phyloP scores from a whole-genome alignment of 805 yeast genomes.

The Lipomyces kockii region DNA sequence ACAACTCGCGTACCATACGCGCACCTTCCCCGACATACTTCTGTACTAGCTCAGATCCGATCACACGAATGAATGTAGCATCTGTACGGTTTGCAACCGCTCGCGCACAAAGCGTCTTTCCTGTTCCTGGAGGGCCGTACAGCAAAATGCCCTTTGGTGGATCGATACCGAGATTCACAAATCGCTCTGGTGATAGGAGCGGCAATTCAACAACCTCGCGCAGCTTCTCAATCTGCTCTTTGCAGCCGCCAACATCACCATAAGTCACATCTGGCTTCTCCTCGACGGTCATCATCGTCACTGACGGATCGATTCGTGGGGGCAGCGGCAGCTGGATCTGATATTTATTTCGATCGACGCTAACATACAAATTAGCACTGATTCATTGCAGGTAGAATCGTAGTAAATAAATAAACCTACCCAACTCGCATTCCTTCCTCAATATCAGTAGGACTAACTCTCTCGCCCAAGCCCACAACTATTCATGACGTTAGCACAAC shows the following conservation, averaged over 20 bases:
- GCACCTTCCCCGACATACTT: conserved; percentile 99
- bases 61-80: conserved; percentile 97
- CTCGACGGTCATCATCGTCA: conserved; percentile 99
- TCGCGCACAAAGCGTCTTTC: conserved; percentile 96
- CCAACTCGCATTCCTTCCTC: conserved; percentile 99
- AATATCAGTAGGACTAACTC: conserved; percentile 97
- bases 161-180: conserved; percentile 94
- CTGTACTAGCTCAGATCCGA: conserved; percentile 97
- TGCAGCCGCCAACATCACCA: conserved; percentile 98
- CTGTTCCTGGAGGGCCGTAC: conserved; percentile 99
- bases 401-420: conserved; percentile 9
- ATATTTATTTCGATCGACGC: conserved; percentile 96
- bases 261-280: conserved; percentile 99
- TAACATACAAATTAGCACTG: neutral
- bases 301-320: conserved; percentile 96
- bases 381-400: neutral
- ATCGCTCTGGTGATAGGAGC: conserved; percentile 90
- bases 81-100: conserved; percentile 99
- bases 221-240: conserved; percentile 95
- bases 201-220: conserved; percentile 97
- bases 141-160: conserved; percentile 98
- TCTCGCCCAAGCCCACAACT: conserved; percentile 93
- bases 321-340: conserved; percentile 97
- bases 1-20: conserved; percentile 97
- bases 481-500: neutral